A percentile compares a stretch with the other conserved stretches of the same genome.
These are phyloP conservation scores for Salix suchowensis DNA, from an alignment of 345 rosid genomes.

Conservation along the genomic window DNA sequence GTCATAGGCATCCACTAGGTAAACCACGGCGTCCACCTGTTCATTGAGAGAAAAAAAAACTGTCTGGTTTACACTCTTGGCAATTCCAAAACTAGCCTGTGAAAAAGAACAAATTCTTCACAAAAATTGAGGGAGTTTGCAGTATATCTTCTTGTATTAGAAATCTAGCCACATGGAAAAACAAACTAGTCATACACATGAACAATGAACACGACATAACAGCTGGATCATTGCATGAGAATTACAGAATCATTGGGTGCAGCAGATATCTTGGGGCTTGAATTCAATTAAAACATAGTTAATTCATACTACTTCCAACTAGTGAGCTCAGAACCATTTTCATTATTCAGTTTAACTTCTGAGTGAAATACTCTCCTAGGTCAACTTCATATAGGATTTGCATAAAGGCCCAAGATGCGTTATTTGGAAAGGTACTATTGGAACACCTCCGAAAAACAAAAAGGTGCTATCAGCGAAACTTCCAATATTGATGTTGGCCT, in stretches of 20 bases:
- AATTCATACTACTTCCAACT: neutral
- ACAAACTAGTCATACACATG: neutral
- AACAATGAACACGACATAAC: neutral
- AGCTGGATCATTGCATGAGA: neutral
- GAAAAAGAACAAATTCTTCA: neutral
- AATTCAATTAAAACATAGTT: neutral
- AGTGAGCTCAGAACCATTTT: neutral
- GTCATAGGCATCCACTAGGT: constrained; percentile 59
- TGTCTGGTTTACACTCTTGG: neutral
- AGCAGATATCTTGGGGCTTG: neutral
- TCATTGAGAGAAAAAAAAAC: neutral
- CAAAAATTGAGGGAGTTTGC: neutral
- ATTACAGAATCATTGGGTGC: neutral
- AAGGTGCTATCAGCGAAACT: constrained; percentile 38
- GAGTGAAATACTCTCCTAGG: neutral
- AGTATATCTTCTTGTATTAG: neutral
- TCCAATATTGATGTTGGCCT: constrained; percentile 32
- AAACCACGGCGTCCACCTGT: constrained; percentile 58
- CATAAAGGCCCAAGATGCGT: neutral
- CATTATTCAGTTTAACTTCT: neutral
- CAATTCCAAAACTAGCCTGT: neutral
- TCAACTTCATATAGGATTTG: neutral
- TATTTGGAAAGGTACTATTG: constrained; percentile 32
- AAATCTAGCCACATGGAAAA: neutral
- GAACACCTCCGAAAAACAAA: constrained; percentile 33